Base-by-base conservation (phyloP, 1,284 basidiomycete species). In the Pyrrhoderma noxium region DNA sequence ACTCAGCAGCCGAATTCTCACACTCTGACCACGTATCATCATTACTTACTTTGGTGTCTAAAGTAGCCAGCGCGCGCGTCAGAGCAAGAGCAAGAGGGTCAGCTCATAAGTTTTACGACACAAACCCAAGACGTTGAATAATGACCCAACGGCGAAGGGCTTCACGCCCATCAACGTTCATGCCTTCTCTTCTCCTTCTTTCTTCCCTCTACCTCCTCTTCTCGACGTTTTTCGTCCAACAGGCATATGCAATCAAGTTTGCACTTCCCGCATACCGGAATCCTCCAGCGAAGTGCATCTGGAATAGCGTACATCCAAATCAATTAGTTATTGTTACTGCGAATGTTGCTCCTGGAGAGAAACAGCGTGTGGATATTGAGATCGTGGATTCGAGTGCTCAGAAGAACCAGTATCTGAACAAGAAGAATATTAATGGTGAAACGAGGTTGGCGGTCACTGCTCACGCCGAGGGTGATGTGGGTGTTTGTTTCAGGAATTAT, bases 251-350 rank as follows among this genome's bases (percentile, higher is more conserved):
- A 45, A 86, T 96, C 70, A 96, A 96, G 70, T 94, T 96, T 67
- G 66, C 76, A 42, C 72, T 94, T 21, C 75, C 70, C 37, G 80
- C 90, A 1, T 75, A 74, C 55, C 76, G 79, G 54, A 79, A 83
- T 60, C 90, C 92, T 0, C 69, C 75, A 40, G 64, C 77, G 56
- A 92, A 87, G 70, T 96, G 93, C 68, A 83, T 96, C 54, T 97
- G 93, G 93, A 94, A 97, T 65, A 75, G 86, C 46, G 93, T 86
- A n/a, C 85, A 93, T 61, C 70, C 75, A 2, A 82, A 92, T 61
- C 80, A 89, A 5, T 81, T 96, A 25, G 89, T 95, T 61, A 90
- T 99, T 59, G 90, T 97, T 59, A 97, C 95, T 0, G 92, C 93
- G 51, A 95, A 95, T 64, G 82, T 93, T 36, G 81, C 84, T 0